Base-by-base conservation (phyloP, 2,329 filamentous ascomycete genomes). In the Alternaria solani region DNA sequence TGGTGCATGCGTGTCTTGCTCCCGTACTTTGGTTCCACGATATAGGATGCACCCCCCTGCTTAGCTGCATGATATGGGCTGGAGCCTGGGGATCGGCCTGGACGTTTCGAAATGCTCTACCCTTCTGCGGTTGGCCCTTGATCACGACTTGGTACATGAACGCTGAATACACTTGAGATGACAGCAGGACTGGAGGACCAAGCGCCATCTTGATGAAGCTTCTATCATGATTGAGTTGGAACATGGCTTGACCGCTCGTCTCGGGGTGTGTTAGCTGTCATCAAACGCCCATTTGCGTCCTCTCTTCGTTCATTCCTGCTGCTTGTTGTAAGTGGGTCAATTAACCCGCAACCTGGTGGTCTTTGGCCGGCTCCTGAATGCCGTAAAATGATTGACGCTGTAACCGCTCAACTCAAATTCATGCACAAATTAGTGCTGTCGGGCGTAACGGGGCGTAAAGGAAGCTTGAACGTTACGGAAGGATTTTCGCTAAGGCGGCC, bases 201-300 rank as follows among this genome's bases (percentile, higher is more conserved):
- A 53, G 39, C 55, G 42, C 48, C 26, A 42, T 53, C 55, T 48
- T 12, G 20, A 53, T 53, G 30, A 11, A 43, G 42, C 26, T 34
- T 34, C 43, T 12, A 42, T 39, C 20, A 18, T 23, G 25, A 51
- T 26, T 11, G 41, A 5, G 25, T 46, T 49, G 8, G 34, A 59
- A 46, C 25, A 38, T 51, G 11, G 55, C 28, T 55, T 54, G 51
- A 47, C 42, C 51, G 16, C 42, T 32, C 47, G 55, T 39, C 55
- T 55, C 18, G 26, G 34, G 39, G 18, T 49, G 48, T 48, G 52
- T 67, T 58, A 58, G 53, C 49, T 23, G 62, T 67, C 63, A 69
- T 69, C 63, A 70, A 70, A 64, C 66, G 63, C 66, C 61, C 61
- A 47, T 42, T 44, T 56, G 54, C 47, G 55, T 39, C 52, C 12